phyloP scores from a whole-genome alignment of 2,329 filamentous ascomycete genomes.

The Aspergillus viridinutans region DNA sequence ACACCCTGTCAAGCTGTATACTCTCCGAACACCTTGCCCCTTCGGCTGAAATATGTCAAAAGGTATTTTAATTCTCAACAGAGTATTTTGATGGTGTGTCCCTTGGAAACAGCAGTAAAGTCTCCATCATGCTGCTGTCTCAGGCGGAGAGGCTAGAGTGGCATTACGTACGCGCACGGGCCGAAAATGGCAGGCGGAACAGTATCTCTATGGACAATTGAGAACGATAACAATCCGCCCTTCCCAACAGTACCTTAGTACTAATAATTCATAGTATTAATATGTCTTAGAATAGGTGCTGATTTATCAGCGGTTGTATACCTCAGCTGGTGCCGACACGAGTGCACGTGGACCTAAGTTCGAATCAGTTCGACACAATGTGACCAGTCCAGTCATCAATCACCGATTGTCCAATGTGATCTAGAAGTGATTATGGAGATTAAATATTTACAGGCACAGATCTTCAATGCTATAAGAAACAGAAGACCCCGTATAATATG shows the following conservation, averaged over 20 bases:
- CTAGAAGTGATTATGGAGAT: background rate
- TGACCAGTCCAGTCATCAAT: too few species aligned
- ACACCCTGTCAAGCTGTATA: background rate
- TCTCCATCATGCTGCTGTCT: background rate
- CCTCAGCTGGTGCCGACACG: too few species aligned
- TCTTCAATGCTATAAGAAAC: background rate
- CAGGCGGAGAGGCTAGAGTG: slow-evolving; percentile 38
- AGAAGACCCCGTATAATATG: background rate
- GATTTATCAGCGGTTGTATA: background rate
- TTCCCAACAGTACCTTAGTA: background rate
- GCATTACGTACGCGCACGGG: slow-evolving; percentile 31
- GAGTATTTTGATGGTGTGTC: background rate
- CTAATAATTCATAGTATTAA: background rate
- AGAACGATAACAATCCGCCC: background rate
- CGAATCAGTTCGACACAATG: too few species aligned
- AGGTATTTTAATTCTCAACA: background rate
- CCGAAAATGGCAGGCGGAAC: slow-evolving; percentile 21
- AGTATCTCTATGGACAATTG: background rate
- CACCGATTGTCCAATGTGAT: background rate
- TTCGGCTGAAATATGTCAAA: background rate
- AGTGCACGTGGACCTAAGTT: too few species aligned
- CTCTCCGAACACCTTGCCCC: background rate
- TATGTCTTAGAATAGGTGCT: background rate
- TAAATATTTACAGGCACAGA: background rate
- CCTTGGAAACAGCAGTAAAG: background rate